phyloP scores from a whole-genome alignment of 768 basidiomycete genomes.

The Phaeolepiota aurea region DNA sequence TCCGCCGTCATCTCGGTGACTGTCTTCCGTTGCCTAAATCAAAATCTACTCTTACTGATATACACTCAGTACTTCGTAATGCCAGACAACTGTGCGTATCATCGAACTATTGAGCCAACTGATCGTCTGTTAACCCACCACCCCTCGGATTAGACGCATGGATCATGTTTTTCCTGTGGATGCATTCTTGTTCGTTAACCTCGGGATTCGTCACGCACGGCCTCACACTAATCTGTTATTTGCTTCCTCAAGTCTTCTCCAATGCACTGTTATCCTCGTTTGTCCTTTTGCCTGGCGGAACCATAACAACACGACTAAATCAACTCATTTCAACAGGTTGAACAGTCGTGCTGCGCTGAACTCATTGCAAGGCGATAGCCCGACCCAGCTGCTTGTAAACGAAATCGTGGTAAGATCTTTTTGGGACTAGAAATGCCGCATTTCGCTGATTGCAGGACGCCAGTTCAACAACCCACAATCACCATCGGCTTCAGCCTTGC shows the following conservation, averaged over 20 bases:
- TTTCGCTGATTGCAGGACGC: no score
- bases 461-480: no score
- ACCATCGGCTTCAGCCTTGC: no score
- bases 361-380: no score
- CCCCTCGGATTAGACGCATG: neutral
- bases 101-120: neutral
- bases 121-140: neutral
- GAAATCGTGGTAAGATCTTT: no score
- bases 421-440: no score
- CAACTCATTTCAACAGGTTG: no score
- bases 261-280: conserved; percentile 1
- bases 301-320: no score
- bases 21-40: neutral
- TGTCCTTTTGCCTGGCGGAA: no score
- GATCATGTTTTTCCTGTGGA: conserved; percentile 1
- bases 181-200: neutral
- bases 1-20: neutral
- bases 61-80: neutral
- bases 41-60: neutral
- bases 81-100: neutral
- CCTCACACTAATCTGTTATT: neutral
- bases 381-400: no score
- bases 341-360: no score
- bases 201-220: neutral
- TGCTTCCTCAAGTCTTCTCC: neutral